Percentiles rank a stretch among this genome's conserved stretches.
Evolutionary conservation across 2,329 filamentous ascomycete species (phyloP).

Genomic region (Gaeumannomyces tritici): DNA sequence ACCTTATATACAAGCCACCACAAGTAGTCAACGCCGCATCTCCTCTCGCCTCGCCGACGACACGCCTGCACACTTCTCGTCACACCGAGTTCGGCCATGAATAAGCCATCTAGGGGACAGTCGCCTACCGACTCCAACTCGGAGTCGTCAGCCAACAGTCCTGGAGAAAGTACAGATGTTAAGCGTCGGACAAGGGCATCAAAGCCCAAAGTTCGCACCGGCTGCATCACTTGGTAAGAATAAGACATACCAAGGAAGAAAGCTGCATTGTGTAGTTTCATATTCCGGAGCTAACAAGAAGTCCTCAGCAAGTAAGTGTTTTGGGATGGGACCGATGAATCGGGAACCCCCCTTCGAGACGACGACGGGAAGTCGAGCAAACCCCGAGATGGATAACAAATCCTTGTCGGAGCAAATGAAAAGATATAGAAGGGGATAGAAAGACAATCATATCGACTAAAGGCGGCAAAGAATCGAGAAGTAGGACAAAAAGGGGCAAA

Average conservation of each 20-base stretch:
- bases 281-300: constrained; percentile 6
- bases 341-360: too few relatives aligned
- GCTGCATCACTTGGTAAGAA: constrained; percentile 29
- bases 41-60: background rate
- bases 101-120: background rate
- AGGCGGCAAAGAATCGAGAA: background rate
- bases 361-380: background rate
- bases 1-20: too few relatives aligned
- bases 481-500: constrained; percentile 12
- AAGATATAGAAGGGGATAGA: background rate
- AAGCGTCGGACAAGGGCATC: constrained; percentile 20
- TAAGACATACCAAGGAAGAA: background rate
- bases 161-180: background rate
- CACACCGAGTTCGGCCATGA: background rate
- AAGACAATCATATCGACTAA: background rate
- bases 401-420: background rate
- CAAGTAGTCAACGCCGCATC: background rate
- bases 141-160: constrained; percentile 2
- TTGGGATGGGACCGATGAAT: background rate
- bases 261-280: background rate
- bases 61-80: background rate
- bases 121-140: constrained; percentile 3
- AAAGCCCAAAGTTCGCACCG: constrained; percentile 28
- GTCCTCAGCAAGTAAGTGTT: constrained; percentile 17
- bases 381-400: background rate